These are phyloP conservation scores for Hypoxylon intermedium DNA, from an alignment of 495 filamentous ascomycete genomes.

Conservation along the genomic window DNA sequence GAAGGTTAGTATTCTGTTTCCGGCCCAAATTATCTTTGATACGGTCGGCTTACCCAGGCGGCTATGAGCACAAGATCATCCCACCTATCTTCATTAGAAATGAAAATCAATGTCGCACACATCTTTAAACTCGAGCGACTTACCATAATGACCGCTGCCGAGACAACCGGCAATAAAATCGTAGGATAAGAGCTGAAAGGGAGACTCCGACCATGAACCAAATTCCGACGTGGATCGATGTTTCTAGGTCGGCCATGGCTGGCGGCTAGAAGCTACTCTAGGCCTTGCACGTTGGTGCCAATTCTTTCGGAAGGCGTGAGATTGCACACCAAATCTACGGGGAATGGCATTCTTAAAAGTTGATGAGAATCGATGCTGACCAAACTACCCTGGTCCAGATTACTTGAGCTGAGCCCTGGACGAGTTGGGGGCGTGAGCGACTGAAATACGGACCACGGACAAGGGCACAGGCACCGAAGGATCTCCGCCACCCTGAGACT, in stretches of 20 bases:
- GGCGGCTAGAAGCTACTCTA: neutral
- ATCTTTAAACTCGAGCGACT: neutral
- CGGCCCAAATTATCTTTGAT: neutral
- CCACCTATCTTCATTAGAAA: conserved; percentile 9
- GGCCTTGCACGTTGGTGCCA: neutral
- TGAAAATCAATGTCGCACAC: neutral
- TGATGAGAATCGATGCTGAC: neutral
- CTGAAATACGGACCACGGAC: neutral
- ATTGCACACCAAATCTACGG: conserved; percentile 1
- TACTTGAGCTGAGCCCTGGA: neutral
- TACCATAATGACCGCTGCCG: conserved; percentile 15
- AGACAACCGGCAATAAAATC: conserved; percentile 16
- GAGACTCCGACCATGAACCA: conserved; percentile 20
- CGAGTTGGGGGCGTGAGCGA: conserved; percentile 7
- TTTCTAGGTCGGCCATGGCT: conserved; percentile 10
- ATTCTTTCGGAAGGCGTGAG: neutral
- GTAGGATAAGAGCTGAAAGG: conserved; percentile 9
- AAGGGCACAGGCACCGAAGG: neutral
- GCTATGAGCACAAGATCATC: conserved; percentile 20
- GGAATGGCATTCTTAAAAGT: neutral
- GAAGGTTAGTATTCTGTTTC: neutral
- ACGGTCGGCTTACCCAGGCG: conserved; percentile 5
- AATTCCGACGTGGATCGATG: conserved; percentile 12
- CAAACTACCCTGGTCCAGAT: too few relatives aligned
- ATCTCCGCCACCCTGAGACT: neutral